phyloP scores from a whole-genome alignment of 257 asterid genomes.

The Ilex aquifolium region DNA sequence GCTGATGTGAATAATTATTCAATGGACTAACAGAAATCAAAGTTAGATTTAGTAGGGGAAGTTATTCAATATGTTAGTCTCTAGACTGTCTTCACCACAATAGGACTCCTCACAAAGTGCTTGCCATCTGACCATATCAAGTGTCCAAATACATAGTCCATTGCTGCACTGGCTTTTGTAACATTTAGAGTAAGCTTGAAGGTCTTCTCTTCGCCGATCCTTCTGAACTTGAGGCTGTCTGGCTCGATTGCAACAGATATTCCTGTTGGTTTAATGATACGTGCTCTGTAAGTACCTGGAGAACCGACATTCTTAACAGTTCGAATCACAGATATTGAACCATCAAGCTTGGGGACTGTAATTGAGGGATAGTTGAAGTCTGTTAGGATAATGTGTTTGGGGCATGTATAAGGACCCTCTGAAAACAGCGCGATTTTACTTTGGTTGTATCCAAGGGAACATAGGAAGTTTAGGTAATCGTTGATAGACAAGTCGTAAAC shows the following conservation, averaged over 20 bases:
- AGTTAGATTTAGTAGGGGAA: no score
- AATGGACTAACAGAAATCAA: no score
- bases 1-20: no score
- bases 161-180: slow-evolving; percentile 11
- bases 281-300: slow-evolving; percentile 53
- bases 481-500: slow-evolving; percentile 47
- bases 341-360: slow-evolving; percentile 56
- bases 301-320: slow-evolving; percentile 66
- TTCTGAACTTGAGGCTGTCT: slow-evolving; percentile 27
- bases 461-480: slow-evolving; percentile 66
- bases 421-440: slow-evolving; percentile 38
- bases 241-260: slow-evolving; percentile 43
- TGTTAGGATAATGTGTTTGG: slow-evolving; percentile 30
- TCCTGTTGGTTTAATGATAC: slow-evolving; percentile 48
- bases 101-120: slow-evolving; percentile 18
- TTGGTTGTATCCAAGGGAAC: slow-evolving; percentile 54
- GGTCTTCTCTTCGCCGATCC: slow-evolving; percentile 50
- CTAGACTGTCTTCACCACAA: slow-evolving; percentile 8
- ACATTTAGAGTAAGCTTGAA: slow-evolving; percentile 16
- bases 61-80: no score
- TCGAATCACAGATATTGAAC: slow-evolving; percentile 45
- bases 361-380: slow-evolving; percentile 81
- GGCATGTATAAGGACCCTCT: slow-evolving; percentile 32
- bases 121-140: slow-evolving; percentile 20
- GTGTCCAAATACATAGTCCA: slow-evolving; percentile 17